Base-by-base conservation (phyloP, 768 basidiomycete species). In the Rhodotorula taiwanensis region DNA sequence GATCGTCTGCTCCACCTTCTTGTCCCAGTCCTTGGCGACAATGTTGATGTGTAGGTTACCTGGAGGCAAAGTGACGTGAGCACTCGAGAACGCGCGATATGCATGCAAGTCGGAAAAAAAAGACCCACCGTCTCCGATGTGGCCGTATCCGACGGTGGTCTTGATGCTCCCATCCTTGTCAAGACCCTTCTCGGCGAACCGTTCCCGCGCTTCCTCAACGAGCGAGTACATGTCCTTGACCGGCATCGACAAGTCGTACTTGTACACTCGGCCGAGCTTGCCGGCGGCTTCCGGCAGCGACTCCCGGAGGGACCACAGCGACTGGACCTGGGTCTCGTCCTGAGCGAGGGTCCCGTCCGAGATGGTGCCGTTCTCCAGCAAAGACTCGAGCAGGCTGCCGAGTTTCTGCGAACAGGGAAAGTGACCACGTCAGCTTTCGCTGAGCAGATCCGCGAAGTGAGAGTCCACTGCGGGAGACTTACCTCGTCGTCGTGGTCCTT, bases 21-120 rank as follows among this genome's bases (percentile, higher is more conserved):
- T 81, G 1, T 86, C 83, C 75, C 90, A 99, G 27, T 83, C 79
- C 43, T 85, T 81, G 0, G 93, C 92, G 25, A 89, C 82, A 47
- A 91, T 82, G 74, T 99, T 99, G 73, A 99, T 76, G 74, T 99
- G 95, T 55, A 99, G 76, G 74, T 99, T 98, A 23, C 92, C 91
- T 68, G 45, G 0, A 20, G 21, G 25, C 23, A 23, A 20, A n/a
- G 9, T 25, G 45, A 47, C 11, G 5, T 14, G 27, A 28, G 45
- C 8, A 23, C 27, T 34, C 5, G 33, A 15, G 49, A 27, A n/a
- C 5, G 14, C 23, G 18, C 28, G 6, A 51, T 27, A 61, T 50
- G 42, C 42, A 30, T n/a, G 14, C 20, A 10, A 9, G 44, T 8
- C 16, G n/a, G 7, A 15, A 25, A 43, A 41, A 27, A 21, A 53